Conservation (phyloP, 805 yeast species). For the Jamesozyma piceae region DNA sequence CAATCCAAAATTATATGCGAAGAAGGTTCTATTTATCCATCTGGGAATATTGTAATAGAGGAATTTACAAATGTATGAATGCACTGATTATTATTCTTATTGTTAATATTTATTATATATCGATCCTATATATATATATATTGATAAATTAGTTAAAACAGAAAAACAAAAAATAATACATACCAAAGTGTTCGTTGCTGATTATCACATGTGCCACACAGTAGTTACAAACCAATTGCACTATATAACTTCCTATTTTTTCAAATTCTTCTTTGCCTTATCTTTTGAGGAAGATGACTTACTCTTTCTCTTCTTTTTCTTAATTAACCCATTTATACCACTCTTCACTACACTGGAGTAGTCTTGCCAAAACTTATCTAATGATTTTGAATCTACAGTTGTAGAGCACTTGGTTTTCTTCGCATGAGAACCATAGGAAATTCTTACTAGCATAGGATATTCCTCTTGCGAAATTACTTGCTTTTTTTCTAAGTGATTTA, state of each 20-base stretch:
- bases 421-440: constrained; percentile 27
- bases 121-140: neutral
- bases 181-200: no score
- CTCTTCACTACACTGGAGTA: constrained; percentile 61
- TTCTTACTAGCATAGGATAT: constrained; percentile 61
- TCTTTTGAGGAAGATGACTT: constrained; percentile 27
- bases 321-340: constrained; percentile 67
- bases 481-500: constrained; percentile 4
- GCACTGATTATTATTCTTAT: no score
- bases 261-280: constrained; percentile 3
- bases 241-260: constrained; percentile 1
- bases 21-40: constrained; percentile 47
- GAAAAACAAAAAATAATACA: neutral
- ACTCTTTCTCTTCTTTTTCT: constrained; percentile 68
- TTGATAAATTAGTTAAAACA: neutral
- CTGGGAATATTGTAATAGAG: constrained; percentile 54
- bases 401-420: constrained; percentile 60
- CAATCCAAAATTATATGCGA: constrained; percentile 32
- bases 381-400: constrained; percentile 48
- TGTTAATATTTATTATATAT: neutral
- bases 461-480: constrained; percentile 26
- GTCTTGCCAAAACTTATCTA: constrained; percentile 69
- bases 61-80: neutral
- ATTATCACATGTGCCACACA: no score
- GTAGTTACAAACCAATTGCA: no score